These are phyloP conservation scores for Hura crepitans DNA, from an alignment of 441 rosid species.

Conservation along the genomic window DNA sequence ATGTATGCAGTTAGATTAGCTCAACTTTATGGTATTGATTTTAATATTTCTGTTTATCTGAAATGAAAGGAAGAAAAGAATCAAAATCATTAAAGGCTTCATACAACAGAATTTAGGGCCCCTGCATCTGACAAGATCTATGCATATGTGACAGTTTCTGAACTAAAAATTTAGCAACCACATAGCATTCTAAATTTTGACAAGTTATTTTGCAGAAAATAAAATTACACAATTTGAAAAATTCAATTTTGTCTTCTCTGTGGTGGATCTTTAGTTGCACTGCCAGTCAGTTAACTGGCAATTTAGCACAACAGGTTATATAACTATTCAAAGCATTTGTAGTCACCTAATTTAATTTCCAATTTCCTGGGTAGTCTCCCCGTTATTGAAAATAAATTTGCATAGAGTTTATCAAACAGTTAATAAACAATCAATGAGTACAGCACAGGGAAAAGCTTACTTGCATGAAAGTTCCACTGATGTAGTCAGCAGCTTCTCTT, in stretches of 20 bases:
- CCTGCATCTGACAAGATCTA: not conserved
- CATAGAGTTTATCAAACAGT: not conserved
- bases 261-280: not conserved
- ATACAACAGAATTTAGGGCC: not conserved
- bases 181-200: not conserved
- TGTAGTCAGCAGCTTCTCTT: conserved; percentile 88
- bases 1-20: too few relatives aligned
- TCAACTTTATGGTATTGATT: not conserved
- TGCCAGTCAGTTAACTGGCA: conserved; percentile 1
- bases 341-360: too few relatives aligned
- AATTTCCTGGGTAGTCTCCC: too few relatives aligned
- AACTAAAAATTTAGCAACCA: not conserved
- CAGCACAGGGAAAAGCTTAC: conserved; percentile 32
- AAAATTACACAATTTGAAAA: not conserved
- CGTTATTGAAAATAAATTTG: not conserved
- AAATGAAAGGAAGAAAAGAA: not conserved
- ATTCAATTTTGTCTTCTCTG: not conserved
- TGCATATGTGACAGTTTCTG: not conserved
- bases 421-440: not conserved
- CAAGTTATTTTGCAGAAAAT: not conserved
- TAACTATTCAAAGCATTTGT: not conserved
- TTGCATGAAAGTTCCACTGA: conserved; percentile 79
- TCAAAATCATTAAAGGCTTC: not conserved
- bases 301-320: not conserved
- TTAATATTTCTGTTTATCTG: not conserved